These are phyloP conservation scores for Ophiostoma australiae DNA, from an alignment of 2,329 filamentous ascomycete species.

Conservation along the genomic window DNA sequence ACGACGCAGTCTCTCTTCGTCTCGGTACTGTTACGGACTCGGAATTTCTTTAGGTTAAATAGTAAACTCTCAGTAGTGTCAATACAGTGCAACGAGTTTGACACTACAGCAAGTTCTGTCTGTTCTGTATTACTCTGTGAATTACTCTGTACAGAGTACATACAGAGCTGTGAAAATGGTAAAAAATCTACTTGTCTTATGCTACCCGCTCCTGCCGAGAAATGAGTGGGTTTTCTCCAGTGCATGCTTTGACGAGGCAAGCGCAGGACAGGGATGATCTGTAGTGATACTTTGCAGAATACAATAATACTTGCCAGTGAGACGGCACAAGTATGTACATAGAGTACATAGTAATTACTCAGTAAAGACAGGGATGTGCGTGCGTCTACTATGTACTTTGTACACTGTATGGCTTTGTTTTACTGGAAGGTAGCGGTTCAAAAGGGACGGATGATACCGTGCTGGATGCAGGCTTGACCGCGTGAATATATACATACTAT, in stretches of 20 bases:
- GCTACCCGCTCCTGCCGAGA: slow-evolving; percentile 23
- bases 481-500: background rate
- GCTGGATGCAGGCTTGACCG: background rate
- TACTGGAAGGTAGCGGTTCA: background rate
- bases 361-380: background rate
- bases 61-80: background rate
- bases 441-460: background rate
- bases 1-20: background rate
- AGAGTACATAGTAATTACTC: background rate
- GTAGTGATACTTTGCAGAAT: background rate
- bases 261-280: slow-evolving; percentile 18
- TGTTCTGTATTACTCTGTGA: too few relatives aligned
- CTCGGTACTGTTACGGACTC: slow-evolving; percentile 7
- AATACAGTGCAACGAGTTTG: background rate
- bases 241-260: slow-evolving; percentile 27
- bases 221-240: slow-evolving; percentile 22
- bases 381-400: background rate
- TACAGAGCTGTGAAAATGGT: background rate
- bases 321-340: background rate
- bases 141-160: too few relatives aligned
- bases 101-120: background rate
- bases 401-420: background rate
- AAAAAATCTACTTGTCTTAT: background rate
- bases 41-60: background rate
- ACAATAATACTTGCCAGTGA: background rate